Percentiles rank a stretch among this genome's conserved stretches.
Conservation (phyloP, 1,284 basidiomycete genomes). For the Pyrrhoderma lamaoense region DNA sequence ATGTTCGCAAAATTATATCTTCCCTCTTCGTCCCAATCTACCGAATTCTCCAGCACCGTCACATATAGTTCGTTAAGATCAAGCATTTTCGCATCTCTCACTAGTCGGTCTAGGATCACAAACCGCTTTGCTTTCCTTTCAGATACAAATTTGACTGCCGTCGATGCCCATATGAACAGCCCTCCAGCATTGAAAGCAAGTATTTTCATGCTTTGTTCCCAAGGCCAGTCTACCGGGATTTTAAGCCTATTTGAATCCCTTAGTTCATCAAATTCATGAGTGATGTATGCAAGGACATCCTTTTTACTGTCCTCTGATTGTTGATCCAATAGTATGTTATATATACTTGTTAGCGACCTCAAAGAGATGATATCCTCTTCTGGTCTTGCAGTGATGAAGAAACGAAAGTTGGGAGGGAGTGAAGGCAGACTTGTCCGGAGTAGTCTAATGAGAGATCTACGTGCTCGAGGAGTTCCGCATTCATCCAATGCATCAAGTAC, state of each 20-base stretch:
- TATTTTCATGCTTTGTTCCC: conserved; percentile 16
- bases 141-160: conserved; percentile 22
- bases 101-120: neutral
- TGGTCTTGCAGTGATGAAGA: neutral
- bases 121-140: neutral
- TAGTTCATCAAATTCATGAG: too few species aligned
- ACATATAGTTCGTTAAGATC: neutral
- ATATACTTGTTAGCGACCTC: too few species aligned
- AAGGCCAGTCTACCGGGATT: neutral
- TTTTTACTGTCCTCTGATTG: too few species aligned
- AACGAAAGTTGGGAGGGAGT: neutral
- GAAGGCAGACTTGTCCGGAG: neutral
- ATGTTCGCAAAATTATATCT: neutral
- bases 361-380: neutral
- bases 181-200: conserved; percentile 22
- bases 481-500: conserved; percentile 17
- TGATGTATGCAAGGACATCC: too few species aligned
- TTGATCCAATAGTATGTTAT: too few species aligned
- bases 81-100: neutral
- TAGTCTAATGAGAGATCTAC: neutral
- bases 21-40: neutral
- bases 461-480: neutral
- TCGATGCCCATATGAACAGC: conserved; percentile 26
- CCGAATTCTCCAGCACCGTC: neutral
- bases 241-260: too few species aligned